These are phyloP conservation scores for Zygoascus ofunaensis DNA, from an alignment of 805 yeast species.

Conservation along the genomic window DNA sequence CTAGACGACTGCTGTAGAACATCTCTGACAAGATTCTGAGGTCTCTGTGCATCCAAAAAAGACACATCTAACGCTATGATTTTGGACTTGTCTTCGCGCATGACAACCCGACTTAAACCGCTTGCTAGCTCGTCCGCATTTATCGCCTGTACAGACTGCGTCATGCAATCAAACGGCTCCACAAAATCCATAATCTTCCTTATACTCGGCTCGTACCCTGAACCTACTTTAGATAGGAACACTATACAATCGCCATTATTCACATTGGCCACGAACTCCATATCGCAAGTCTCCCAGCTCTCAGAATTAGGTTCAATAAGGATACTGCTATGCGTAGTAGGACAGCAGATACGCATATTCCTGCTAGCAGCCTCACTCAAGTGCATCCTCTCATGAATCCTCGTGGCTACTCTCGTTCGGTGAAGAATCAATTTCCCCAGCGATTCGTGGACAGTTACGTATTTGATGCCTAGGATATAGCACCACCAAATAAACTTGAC, in stretches of 20 bases:
- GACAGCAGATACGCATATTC: neutral
- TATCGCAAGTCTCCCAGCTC: neutral
- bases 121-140: neutral
- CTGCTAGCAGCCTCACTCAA: neutral
- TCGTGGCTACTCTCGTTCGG: neutral
- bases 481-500: slow-evolving; percentile 9
- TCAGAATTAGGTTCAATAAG: neutral
- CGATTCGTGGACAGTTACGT: slow-evolving; percentile 6
- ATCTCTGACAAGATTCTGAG: neutral
- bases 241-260: neutral
- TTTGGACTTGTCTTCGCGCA: neutral
- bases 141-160: neutral
- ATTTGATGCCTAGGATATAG: neutral
- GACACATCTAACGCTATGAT: neutral
- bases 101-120: neutral
- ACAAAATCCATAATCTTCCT: neutral
- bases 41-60: neutral
- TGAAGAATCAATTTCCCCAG: slow-evolving; percentile 5
- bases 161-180: neutral
- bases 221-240: neutral
- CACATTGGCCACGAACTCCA: neutral
- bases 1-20: neutral
- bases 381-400: neutral
- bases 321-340: neutral
- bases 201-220: neutral